Percentiles rank a stretch among this genome's conserved stretches.
Evolutionary conservation across 164 flowering plant species (phyloP).

Genomic region (Taxillus chinensis): DNA sequence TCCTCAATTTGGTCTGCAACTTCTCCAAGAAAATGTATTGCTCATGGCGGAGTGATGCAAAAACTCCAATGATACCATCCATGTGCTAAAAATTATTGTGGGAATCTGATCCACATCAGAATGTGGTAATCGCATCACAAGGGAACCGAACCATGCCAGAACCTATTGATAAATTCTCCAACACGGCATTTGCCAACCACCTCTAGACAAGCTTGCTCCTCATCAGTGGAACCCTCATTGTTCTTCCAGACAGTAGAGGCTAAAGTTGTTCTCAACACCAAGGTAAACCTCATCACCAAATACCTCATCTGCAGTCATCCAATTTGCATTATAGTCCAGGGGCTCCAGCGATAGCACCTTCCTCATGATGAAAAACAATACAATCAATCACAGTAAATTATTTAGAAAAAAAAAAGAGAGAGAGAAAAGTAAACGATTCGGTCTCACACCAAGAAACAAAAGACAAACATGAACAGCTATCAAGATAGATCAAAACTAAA

Average conservation of each 20-base stretch:
- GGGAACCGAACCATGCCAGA: conserved; percentile 80
- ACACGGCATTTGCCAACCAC: conserved; percentile 90
- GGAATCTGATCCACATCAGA: conserved; percentile 93
- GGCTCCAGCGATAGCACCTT: conserved; percentile 96
- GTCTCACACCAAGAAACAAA: not conserved
- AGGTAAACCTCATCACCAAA: conserved; percentile 87
- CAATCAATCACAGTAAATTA: not conserved
- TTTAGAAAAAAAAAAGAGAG: not conserved
- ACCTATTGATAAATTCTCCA: conserved; percentile 82
- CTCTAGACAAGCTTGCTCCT: conserved; percentile 86
- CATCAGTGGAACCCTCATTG: conserved; percentile 94
- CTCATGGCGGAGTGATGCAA: conserved; percentile 81
- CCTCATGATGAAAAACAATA: conserved; percentile 64
- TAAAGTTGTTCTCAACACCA: conserved; percentile 85
- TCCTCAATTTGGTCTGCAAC: conserved; percentile 70
- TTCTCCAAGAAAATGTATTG: conserved; percentile 77
- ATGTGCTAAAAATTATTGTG: conserved; percentile 84
- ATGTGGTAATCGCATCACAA: conserved; percentile 90
- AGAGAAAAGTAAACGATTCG: not conserved
- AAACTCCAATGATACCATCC: conserved; percentile 83
- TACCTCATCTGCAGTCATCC: conserved; percentile 97
- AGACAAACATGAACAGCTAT: not conserved
- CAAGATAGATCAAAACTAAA: conserved; percentile 40
- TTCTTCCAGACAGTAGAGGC: conserved; percentile 85
- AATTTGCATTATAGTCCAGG: conserved; percentile 90